Percentiles rank a stretch among this genome's conserved stretches.
Conservation (phyloP, 371 early-diverging fungal species). For the Capillidium rhysosporum region DNA sequence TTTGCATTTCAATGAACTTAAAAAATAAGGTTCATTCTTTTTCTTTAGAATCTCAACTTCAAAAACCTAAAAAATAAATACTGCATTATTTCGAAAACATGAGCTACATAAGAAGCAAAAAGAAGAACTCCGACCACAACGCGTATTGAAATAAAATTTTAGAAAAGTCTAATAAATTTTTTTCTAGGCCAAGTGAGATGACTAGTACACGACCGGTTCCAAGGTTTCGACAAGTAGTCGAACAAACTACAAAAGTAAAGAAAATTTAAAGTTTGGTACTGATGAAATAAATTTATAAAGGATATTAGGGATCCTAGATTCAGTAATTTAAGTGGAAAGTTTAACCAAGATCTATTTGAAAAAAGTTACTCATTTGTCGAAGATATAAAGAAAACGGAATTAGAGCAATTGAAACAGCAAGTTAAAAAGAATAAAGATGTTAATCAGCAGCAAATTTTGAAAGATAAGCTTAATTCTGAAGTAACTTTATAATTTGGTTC, state of each 20-base stretch:
- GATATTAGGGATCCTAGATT: slow-evolving; percentile 72
- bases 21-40: too few relatives aligned
- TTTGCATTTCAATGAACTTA: too few relatives aligned
- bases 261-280: neutral
- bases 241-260: slow-evolving; percentile 23
- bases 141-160: too few relatives aligned
- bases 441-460: slow-evolving; percentile 18
- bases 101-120: too few relatives aligned
- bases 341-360: slow-evolving; percentile 68
- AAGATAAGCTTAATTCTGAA: slow-evolving; percentile 23
- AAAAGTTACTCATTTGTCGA: slow-evolving; percentile 61
- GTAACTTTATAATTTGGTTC: slow-evolving; percentile 10
- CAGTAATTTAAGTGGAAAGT: slow-evolving; percentile 52
- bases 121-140: too few relatives aligned
- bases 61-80: too few relatives aligned
- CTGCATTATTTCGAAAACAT: too few relatives aligned
- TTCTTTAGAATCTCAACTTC: too few relatives aligned
- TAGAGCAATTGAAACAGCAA: slow-evolving; percentile 29
- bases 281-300: slow-evolving; percentile 9
- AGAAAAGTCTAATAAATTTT: too few relatives aligned
- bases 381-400: slow-evolving; percentile 46
- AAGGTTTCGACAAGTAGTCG: slow-evolving; percentile 46
- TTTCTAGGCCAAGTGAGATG: too few relatives aligned
- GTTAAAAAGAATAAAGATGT: slow-evolving; percentile 35
- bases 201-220: too few relatives aligned